Conservation (phyloP, 495 filamentous ascomycete genomes). For the Filosporella fistucella region DNA sequence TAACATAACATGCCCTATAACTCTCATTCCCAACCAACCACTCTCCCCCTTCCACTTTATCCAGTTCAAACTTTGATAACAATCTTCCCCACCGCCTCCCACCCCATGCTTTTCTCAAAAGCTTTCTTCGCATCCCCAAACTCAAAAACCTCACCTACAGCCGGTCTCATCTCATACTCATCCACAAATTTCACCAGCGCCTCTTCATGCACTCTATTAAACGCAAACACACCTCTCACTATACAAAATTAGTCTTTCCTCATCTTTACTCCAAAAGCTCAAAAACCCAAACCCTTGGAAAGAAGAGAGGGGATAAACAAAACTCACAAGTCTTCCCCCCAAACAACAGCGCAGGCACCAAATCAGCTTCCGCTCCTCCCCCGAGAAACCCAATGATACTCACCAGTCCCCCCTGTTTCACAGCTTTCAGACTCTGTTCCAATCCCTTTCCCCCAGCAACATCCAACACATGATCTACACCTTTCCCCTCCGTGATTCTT, state of each 20-base stretch:
- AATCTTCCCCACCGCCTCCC: conserved; percentile 3
- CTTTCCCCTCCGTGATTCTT: conserved; percentile 47
- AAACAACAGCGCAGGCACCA: conserved; percentile 17
- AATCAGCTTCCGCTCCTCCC: conserved; percentile 34
- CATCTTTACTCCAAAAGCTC: neutral
- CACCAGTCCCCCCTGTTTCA: conserved; percentile 62
- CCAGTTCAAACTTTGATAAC: conserved; percentile 9
- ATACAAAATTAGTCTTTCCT: neutral
- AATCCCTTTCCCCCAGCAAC: conserved; percentile 61
- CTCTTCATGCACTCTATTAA: neutral
- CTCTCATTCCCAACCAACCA: too few species aligned
- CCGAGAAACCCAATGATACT: conserved; percentile 52
- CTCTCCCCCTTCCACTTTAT: too few species aligned
- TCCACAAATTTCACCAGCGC: neutral
- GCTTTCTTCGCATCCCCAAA: conserved; percentile 1
- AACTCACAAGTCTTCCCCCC: conserved; percentile 3
- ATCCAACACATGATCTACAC: conserved; percentile 68
- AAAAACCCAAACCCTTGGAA: too few species aligned
- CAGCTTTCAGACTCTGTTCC: conserved; percentile 53
- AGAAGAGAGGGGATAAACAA: too few species aligned
- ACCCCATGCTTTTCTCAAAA: neutral
- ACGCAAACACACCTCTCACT: conserved; percentile 3
- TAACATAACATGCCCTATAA: too few species aligned
- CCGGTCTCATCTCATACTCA: conserved; percentile 5
- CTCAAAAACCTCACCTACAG: neutral